These are phyloP conservation scores for Cercospora sesami DNA, from an alignment of 2,329 filamentous ascomycete species.

Conservation along the genomic window DNA sequence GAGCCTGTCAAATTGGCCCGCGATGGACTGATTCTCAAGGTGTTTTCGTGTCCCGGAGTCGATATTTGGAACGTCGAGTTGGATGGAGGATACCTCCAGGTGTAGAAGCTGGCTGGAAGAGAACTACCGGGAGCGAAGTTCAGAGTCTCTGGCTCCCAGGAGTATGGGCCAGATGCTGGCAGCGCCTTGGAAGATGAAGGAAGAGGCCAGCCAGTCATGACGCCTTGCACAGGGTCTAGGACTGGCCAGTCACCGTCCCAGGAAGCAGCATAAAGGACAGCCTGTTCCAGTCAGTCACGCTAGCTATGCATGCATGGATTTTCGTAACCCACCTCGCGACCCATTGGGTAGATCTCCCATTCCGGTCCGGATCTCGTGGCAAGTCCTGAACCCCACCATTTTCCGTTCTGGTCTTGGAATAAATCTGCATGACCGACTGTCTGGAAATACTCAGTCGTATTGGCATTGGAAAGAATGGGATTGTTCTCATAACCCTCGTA, in stretches of 20 bases:
- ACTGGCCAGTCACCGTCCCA: conserved; percentile 50
- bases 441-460: conserved; percentile 44
- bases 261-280: conserved; percentile 50
- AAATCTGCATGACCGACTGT: conserved; percentile 60
- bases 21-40: conserved; percentile 52
- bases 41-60: conserved; percentile 44
- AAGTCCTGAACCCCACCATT: conserved; percentile 57
- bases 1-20: conserved; percentile 54
- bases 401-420: conserved; percentile 53
- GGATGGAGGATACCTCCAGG: conserved; percentile 56
- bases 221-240: conserved; percentile 47
- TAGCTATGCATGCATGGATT: no score
- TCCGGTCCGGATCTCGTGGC: conserved; percentile 48
- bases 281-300: conserved; percentile 25
- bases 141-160: conserved; percentile 47
- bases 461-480: conserved; percentile 32
- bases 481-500: conserved; percentile 32
- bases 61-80: conserved; percentile 48
- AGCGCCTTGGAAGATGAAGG: conserved; percentile 41
- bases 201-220: conserved; percentile 48
- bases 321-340: conserved; percentile 54
- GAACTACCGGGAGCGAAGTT: conserved; percentile 49
- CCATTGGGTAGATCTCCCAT: conserved; percentile 54
- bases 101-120: conserved; percentile 57
- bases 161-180: conserved; percentile 47